Conservation (phyloP, 192 early-diverging fungal genomes). For the Paraglomus brasilianum region DNA sequence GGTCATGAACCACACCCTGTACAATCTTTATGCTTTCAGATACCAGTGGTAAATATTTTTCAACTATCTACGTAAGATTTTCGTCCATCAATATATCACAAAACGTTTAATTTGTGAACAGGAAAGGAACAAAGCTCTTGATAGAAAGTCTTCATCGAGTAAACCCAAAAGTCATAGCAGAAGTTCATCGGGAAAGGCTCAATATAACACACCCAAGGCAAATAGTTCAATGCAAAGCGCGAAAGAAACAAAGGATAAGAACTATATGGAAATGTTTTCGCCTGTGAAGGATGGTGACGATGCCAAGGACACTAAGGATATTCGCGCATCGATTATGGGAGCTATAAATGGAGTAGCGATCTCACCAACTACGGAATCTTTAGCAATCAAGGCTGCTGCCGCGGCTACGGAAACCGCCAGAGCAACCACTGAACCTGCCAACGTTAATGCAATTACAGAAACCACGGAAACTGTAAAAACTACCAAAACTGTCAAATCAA, state of each 20-base stretch:
- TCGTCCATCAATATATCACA: slow-evolving; percentile 15
- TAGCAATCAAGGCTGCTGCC: no score
- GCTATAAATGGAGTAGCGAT: background rate
- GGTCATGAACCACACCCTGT: slow-evolving; percentile 23
- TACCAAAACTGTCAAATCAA: no score
- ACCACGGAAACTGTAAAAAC: background rate
- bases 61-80: slow-evolving; percentile 32
- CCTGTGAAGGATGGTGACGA: slow-evolving; percentile 37
- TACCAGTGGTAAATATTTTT: slow-evolving; percentile 30
- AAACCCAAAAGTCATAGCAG: slow-evolving; percentile 6
- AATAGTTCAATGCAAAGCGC: background rate
- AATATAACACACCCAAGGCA: background rate
- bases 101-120: slow-evolving; percentile 29
- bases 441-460: background rate
- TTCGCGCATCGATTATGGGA: background rate
- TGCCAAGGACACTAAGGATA: background rate
- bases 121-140: slow-evolving; percentile 33
- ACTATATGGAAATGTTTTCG: slow-evolving; percentile 55
- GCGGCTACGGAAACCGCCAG: background rate
- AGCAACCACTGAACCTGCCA: background rate
- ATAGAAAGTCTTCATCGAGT: no score
- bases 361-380: no score
- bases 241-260: slow-evolving; percentile 22
- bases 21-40: slow-evolving; percentile 34
- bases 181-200: slow-evolving; percentile 14